These are phyloP conservation scores for Solanum tarapatanum DNA, from an alignment of 257 asterid species.

Conservation along the genomic window DNA sequence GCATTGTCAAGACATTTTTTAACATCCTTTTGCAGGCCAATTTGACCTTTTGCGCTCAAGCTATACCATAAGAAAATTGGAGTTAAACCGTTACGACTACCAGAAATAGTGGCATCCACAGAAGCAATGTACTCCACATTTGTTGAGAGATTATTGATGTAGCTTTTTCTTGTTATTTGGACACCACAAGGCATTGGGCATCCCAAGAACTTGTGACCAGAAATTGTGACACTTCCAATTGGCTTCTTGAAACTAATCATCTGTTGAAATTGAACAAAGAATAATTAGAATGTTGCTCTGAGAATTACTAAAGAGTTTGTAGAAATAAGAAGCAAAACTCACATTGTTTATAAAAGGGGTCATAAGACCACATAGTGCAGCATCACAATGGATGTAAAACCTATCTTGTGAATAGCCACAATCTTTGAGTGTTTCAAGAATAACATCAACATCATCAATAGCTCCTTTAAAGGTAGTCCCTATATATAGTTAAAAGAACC, in stretches of 20 bases:
- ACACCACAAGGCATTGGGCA: no score
- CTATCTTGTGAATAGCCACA: conserved; percentile 13
- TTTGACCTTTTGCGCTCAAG: conserved; percentile 5
- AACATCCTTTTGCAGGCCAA: neutral
- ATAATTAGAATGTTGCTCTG: no score
- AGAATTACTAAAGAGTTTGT: neutral
- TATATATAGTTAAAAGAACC: neutral
- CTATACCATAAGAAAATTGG: conserved; percentile 17
- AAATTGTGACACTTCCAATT: no score
- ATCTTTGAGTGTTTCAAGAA: conserved; percentile 10
- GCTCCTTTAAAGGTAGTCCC: conserved; percentile 39
- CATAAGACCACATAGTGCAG: conserved; percentile 18
- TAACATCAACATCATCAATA: conserved; percentile 22
- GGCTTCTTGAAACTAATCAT: no score
- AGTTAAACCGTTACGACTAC: neutral
- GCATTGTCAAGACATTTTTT: no score
- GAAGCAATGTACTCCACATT: no score
- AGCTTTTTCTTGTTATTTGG: no score
- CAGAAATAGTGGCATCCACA: no score
- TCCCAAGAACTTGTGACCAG: no score
- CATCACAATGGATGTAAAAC: conserved; percentile 24
- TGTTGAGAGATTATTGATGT: no score
- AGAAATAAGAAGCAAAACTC: neutral
- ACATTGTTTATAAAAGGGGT: conserved; percentile 15
- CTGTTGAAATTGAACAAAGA: no score